Percentiles rank a stretch among this genome's conserved stretches.
Conservation (phyloP, 2,329 filamentous ascomycete species). For the Ceratocystis harringtonii region DNA sequence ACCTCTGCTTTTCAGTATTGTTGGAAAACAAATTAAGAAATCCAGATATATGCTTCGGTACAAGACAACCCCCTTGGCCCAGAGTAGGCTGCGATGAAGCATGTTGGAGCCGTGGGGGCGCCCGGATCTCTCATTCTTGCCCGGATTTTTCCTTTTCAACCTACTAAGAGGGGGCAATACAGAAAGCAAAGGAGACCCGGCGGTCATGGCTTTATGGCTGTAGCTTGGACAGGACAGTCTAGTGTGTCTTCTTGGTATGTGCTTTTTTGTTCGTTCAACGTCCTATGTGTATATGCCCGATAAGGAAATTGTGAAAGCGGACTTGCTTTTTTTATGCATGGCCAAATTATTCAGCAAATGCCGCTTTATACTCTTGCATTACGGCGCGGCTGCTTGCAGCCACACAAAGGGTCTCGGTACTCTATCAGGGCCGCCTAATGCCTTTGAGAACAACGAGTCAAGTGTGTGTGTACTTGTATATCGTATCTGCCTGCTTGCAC, state of each 20-base stretch:
- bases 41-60: too few species aligned
- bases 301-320: not conserved
- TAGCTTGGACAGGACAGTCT: not conserved
- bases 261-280: not conserved
- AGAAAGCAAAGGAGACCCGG: not conserved
- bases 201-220: not conserved
- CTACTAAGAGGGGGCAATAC: not conserved
- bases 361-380: too few species aligned
- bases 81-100: not conserved
- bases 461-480: not conserved
- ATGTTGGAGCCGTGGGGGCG: not conserved
- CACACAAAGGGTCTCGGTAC: too few species aligned
- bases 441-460: too few species aligned
- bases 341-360: too few species aligned
- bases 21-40: not conserved
- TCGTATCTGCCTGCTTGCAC: not conserved
- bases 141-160: not conserved
- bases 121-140: not conserved
- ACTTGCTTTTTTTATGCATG: not conserved
- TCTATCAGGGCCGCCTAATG: too few species aligned
- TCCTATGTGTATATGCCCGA: not conserved
- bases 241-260: not conserved
- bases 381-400: too few species aligned
- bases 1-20: not conserved
- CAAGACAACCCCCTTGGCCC: not conserved